Base-by-base conservation (phyloP, 106 monocot species). In the Cymbidium sinense region DNA sequence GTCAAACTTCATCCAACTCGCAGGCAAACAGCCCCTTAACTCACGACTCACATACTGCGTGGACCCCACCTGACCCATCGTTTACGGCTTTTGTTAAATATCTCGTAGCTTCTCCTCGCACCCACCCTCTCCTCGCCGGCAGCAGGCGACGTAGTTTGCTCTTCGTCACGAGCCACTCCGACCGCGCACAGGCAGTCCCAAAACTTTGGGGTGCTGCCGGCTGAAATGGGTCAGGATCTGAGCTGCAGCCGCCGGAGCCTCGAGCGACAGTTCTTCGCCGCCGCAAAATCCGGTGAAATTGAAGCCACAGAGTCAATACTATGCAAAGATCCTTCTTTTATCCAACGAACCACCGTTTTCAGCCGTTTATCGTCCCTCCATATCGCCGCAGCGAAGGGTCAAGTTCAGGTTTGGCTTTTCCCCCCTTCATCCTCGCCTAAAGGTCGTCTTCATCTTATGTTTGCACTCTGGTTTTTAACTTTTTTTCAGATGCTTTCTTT, bases 321-420 rank as follows among this genome's bases (percentile, higher is more conserved):
- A 47, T 33, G 28, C 12, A 21, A 29, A 28, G 76, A 82, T 1
- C 80, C 84, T 37, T 34, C n/a, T 41, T 28, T 85, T 2, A 61
- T 87, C 76, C 79, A 52, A 34, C 43, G 28, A 47, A 78, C 75
- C 70, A 87, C 84, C 50, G 28, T 80, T 28, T 86, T 50, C 74
- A 70, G 82, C 61, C 82, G 89, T 70, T 84, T 84, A 77, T 89
- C 86, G 44, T 69, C 89, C 11, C 84, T 85, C 75, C 90, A 90
- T 78, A 77, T 87, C 76, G 87, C 90, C 69, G 85, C 87, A 28
- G 78, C 85, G 62, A 83, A 83, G 77, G 87, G 90, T 47, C 80
- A 67, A 35, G 69, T 83, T 81, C 85, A 85, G 85, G 87, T 87
- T 6, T 44, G 44, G 7, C 10, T 44, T 44, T 4, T 11, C 44